A percentile compares a stretch with the other conserved stretches of the same genome.
These are phyloP conservation scores for Magnolia kwangsiensis DNA, from an alignment of 164 flowering plant species.

Conservation along the genomic window DNA sequence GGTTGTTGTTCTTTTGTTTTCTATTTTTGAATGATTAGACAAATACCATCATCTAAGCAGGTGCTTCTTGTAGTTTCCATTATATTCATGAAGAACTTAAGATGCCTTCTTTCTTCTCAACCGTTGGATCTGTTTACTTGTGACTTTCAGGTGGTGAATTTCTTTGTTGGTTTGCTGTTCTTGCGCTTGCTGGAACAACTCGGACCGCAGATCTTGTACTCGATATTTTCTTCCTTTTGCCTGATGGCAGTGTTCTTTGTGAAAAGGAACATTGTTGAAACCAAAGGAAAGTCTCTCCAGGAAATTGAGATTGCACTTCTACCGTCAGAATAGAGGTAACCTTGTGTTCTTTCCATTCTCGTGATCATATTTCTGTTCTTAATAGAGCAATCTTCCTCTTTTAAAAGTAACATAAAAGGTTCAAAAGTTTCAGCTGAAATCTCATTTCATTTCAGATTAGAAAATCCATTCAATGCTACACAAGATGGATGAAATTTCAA, in stretches of 20 bases:
- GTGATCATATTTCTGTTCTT: neutral
- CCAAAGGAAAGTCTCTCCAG: slow-evolving; percentile 94
- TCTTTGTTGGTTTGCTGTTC: slow-evolving; percentile 89
- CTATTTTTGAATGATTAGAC: no score
- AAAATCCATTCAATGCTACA: no score
- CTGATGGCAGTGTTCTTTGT: slow-evolving; percentile 69
- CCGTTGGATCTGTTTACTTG: neutral
- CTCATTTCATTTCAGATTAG: no score
- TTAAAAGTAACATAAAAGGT: no score
- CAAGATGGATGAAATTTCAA: no score
- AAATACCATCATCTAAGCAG: no score
- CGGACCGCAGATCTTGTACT: slow-evolving; percentile 68
- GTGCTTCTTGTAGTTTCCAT: no score
- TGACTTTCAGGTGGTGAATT: slow-evolving; percentile 70
- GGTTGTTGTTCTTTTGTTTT: no score
- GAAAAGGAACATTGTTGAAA: slow-evolving; percentile 81
- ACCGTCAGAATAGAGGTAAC: slow-evolving; percentile 27
- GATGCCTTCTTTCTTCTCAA: neutral
- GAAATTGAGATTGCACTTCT: slow-evolving; percentile 96
- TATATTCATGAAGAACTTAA: neutral
- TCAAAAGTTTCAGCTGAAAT: no score
- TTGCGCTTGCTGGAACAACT: slow-evolving; percentile 74
- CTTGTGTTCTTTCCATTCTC: neutral
- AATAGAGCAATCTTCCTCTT: neutral
- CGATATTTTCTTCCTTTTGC: slow-evolving; percentile 67